Evolutionary conservation across 108 stramenopile species (phyloP).

Genomic region (Stephanodiscus minutulus): DNA sequence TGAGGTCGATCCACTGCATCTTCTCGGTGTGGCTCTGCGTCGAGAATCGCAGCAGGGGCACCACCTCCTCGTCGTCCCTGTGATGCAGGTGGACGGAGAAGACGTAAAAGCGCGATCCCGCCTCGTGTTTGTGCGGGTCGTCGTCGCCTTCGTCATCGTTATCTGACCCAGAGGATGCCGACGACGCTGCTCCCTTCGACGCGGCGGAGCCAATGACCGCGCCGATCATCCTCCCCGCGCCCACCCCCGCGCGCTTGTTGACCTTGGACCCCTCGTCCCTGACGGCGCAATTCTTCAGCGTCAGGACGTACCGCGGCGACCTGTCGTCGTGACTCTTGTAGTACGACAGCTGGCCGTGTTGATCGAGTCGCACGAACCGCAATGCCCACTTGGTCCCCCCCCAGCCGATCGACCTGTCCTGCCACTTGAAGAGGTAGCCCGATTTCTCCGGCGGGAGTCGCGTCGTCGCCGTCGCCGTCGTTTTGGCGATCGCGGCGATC

Average conservation of each 20-base stretch:
- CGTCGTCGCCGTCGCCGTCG: neutral
- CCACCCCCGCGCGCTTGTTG: conserved; percentile 47
- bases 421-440: conserved; percentile 80
- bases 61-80: conserved; percentile 31
- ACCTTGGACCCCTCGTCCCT: conserved; percentile 79
- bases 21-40: conserved; percentile 72
- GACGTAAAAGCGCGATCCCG: conserved; percentile 77
- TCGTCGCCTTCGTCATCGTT: neutral
- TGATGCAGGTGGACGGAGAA: conserved; percentile 73
- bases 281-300: conserved; percentile 78
- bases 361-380: conserved; percentile 65
- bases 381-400: conserved; percentile 81
- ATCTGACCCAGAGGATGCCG: neutral
- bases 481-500: neutral
- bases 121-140: conserved; percentile 42
- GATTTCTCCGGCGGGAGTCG: conserved; percentile 41
- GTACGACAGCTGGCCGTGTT: conserved; percentile 62
- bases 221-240: neutral
- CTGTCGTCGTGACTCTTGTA: conserved; percentile 59
- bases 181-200: conserved; percentile 2
- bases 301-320: conserved; percentile 63
- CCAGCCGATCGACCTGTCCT: conserved; percentile 82
- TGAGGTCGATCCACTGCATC: conserved; percentile 70
- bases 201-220: neutral
- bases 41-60: conserved; percentile 79